phyloP scores from a whole-genome alignment of 345 rosid species.

The Gossypium australe region DNA sequence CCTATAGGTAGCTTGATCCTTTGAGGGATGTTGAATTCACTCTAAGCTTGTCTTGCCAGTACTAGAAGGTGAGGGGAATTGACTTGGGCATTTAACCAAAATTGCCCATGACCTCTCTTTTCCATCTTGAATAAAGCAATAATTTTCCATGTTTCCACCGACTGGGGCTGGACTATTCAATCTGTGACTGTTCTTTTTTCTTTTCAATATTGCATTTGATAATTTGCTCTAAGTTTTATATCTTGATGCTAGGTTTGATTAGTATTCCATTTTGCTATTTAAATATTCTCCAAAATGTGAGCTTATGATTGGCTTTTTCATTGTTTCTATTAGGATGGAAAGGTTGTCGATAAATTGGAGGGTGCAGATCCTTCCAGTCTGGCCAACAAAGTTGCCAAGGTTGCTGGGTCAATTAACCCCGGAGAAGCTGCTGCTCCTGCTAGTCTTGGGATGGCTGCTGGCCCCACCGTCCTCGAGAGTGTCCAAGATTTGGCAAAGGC shows the following conservation, averaged over 20 bases:
- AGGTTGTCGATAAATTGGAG: slow-evolving; percentile 69
- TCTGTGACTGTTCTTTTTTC: too few species aligned
- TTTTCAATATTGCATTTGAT: neutral
- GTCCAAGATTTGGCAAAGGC: slow-evolving; percentile 67
- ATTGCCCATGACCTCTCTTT: neutral
- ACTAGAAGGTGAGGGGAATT: neutral
- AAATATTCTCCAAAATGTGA: neutral
- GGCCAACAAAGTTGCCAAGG: slow-evolving; percentile 87
- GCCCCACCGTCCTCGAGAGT: slow-evolving; percentile 64
- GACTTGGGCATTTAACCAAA: neutral
- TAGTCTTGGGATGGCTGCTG: slow-evolving; percentile 97
- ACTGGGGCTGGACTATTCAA: neutral
- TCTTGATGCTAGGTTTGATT: neutral
- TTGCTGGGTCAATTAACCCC: slow-evolving; percentile 55
- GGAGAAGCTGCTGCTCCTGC: slow-evolving; percentile 94
- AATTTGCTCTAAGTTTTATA: neutral
- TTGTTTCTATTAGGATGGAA: slow-evolving; percentile 58
- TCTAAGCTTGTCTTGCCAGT: neutral
- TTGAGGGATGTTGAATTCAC: neutral
- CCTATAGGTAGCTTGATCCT: neutral
- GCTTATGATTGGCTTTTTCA: neutral
- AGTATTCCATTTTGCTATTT: neutral
- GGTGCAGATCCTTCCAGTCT: slow-evolving; percentile 96
- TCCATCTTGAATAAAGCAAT: neutral
- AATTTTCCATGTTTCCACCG: neutral